phyloP scores from a whole-genome alignment of 225 moss, liverwort and hornwort species.

The Anthoceros angustus region DNA sequence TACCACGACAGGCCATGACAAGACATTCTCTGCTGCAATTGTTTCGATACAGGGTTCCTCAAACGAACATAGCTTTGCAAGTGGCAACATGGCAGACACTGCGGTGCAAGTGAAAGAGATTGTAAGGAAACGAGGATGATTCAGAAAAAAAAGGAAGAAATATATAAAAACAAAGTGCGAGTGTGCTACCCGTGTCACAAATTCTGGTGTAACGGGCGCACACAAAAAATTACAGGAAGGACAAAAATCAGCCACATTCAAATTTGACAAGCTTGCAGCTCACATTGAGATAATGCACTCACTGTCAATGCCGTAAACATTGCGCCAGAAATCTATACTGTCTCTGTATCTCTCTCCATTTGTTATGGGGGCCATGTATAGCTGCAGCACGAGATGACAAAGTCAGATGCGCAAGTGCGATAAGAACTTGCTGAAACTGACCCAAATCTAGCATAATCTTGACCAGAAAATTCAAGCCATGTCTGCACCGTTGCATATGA shows the following conservation, averaged over 20 bases:
- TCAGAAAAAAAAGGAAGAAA: conserved; percentile 4
- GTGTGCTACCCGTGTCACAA: too few relatives aligned
- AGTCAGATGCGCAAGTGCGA: neutral
- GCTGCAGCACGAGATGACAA: conserved; percentile 21
- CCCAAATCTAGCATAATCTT: neutral
- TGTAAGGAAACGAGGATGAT: conserved; percentile 10
- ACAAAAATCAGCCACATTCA: too few relatives aligned
- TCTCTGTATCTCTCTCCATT: conserved; percentile 82
- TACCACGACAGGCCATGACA: conserved; percentile 87
- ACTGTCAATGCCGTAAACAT: conserved; percentile 91
- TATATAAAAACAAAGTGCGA: neutral
- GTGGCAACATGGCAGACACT: conserved; percentile 95
- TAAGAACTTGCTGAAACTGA: neutral
- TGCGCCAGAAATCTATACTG: conserved; percentile 85
- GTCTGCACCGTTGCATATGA: conserved; percentile 73
- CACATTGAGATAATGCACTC: conserved; percentile 15
- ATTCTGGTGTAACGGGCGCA: too few relatives aligned
- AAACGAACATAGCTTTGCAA: conserved; percentile 94
- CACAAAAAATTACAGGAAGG: too few relatives aligned
- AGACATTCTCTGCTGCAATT: conserved; percentile 70
- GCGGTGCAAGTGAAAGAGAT: conserved; percentile 19
- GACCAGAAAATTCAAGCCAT: conserved; percentile 3
- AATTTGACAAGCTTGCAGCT: too few relatives aligned
- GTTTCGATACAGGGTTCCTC: conserved; percentile 96
- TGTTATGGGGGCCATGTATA: conserved; percentile 92